Conservation (phyloP, 140 eudicot genomes). For the Bidens hawaiensis region DNA sequence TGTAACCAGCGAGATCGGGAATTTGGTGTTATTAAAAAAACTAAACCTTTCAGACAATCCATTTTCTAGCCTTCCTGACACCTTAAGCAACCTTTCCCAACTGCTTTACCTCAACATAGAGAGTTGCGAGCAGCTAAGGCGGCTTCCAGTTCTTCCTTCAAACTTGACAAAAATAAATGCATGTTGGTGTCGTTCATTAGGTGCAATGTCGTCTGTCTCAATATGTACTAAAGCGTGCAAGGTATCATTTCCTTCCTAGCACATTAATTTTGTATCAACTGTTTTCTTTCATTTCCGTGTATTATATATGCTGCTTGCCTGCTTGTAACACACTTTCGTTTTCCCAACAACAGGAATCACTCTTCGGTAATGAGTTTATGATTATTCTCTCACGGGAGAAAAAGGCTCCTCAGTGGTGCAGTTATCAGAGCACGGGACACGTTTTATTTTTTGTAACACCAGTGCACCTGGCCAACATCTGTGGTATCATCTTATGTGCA, state of each 20-base stretch:
- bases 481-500: not conserved
- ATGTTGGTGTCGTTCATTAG: not conserved
- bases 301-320: not conserved
- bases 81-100: slow-evolving; percentile 4
- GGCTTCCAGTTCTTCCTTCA: slow-evolving; percentile 18
- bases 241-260: not conserved
- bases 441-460: not conserved
- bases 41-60: not conserved
- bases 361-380: not conserved
- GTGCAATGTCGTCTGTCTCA: slow-evolving; percentile 4
- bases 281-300: not conserved
- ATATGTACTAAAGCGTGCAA: not conserved
- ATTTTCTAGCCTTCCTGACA: slow-evolving; percentile 12
- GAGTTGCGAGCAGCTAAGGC: not conserved
- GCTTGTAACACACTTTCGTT: not conserved
- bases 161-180: not conserved
- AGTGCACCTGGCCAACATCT: not conserved
- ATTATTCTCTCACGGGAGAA: not conserved
- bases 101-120: not conserved
- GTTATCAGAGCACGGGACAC: not conserved
- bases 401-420: not conserved
- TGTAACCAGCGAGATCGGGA: slow-evolving; percentile 8
- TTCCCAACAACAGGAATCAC: slow-evolving; percentile 9
- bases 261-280: not conserved
- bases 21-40: not conserved